Conservation (phyloP, 164 flowering plant genomes). For the Malania oleifera region DNA sequence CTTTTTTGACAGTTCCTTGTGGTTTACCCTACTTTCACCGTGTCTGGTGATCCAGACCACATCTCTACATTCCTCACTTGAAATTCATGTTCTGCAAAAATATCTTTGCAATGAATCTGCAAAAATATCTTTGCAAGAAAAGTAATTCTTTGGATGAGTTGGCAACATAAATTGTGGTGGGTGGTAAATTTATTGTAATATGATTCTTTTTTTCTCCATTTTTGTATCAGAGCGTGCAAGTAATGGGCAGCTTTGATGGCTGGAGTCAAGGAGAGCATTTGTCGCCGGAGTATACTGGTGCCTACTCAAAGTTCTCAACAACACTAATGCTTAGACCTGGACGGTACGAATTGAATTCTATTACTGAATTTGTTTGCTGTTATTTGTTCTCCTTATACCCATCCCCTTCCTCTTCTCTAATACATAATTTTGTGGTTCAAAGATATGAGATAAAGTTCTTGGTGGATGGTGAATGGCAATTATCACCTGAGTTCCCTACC, state of each 20-base stretch:
- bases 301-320: slow-evolving; percentile 63
- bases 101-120: too few relatives aligned
- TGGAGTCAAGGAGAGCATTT: slow-evolving; percentile 91
- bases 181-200: too few relatives aligned
- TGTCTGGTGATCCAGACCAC: too few relatives aligned
- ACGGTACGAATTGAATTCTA: slow-evolving; percentile 30
- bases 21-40: too few relatives aligned
- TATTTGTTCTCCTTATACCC: background rate
- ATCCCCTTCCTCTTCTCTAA: background rate
- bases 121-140: too few relatives aligned
- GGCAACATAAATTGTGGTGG: too few relatives aligned
- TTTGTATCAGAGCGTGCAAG: slow-evolving; percentile 67
- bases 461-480: slow-evolving; percentile 86
- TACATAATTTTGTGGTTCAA: slow-evolving; percentile 1
- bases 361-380: background rate
- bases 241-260: slow-evolving; percentile 91
- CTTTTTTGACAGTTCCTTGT: too few relatives aligned
- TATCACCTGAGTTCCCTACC: slow-evolving; percentile 80
- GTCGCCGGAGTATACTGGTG: slow-evolving; percentile 78
- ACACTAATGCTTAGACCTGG: slow-evolving; percentile 86
- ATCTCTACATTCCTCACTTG: too few relatives aligned
- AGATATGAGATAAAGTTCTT: slow-evolving; percentile 93
- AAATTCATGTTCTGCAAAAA: too few relatives aligned
- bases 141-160: too few relatives aligned
- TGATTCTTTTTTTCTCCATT: slow-evolving; percentile 1